phyloP scores from a whole-genome alignment of 768 basidiomycete genomes.

The Agrocybe pediades region DNA sequence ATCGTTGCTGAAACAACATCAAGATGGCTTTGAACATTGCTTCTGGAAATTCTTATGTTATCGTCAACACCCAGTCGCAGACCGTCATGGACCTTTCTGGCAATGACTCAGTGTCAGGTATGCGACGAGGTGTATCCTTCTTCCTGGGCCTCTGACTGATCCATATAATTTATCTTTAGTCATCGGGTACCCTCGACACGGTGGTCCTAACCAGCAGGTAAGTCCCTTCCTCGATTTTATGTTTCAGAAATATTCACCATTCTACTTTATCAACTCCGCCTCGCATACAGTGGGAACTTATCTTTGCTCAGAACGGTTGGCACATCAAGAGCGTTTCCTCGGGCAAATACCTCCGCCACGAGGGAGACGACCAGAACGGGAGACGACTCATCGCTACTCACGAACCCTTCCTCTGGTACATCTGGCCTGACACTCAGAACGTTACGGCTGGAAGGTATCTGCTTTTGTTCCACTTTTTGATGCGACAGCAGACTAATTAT shows the following conservation, averaged over 20 bases:
- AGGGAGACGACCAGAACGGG: conserved; percentile 15
- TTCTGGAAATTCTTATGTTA: conserved; percentile 23
- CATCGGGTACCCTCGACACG: conserved; percentile 40
- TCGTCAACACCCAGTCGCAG: conserved; percentile 40
- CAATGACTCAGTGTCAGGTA: conserved; percentile 34
- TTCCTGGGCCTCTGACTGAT: conserved; percentile 9
- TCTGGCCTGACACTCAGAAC: too few species aligned
- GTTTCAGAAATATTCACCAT: neutral
- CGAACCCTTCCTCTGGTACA: neutral
- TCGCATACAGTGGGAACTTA: conserved; percentile 15
- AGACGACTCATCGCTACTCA: neutral
- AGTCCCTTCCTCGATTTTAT: neutral
- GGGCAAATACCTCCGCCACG: conserved; percentile 31
- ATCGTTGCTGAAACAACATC: too few species aligned
- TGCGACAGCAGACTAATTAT: too few species aligned
- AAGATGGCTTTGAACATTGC: neutral
- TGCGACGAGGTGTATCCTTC: conserved; percentile 4
- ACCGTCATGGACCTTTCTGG: conserved; percentile 49
- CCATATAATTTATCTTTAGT: conserved; percentile 23
- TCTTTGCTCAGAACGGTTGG: conserved; percentile 18
- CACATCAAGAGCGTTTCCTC: conserved; percentile 32
- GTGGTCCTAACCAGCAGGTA: conserved; percentile 46
- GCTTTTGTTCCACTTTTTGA: too few species aligned
- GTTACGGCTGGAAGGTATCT: conserved; percentile 1
- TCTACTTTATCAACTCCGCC: conserved; percentile 7